Percentiles rank a stretch among this genome's conserved stretches.
phyloP scores from a whole-genome alignment of 352 stramenopile genomes.

The Pythium apleroticum region DNA sequence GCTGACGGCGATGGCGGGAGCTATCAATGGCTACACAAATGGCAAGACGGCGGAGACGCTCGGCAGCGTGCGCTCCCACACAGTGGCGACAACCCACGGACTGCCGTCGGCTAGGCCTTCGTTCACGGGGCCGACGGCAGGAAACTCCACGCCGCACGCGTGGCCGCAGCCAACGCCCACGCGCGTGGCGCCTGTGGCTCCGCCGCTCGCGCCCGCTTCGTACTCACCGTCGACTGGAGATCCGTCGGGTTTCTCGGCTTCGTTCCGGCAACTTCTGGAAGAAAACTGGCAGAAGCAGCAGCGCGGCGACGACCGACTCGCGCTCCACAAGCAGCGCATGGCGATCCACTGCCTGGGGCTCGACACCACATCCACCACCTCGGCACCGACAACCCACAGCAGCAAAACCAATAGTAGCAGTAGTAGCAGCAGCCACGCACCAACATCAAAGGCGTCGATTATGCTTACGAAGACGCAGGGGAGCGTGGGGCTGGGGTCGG shows the following conservation, averaged over 20 bases:
- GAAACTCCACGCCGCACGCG: background rate
- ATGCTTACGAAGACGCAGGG: background rate
- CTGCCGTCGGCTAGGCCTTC: background rate
- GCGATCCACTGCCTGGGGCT: conserved; percentile 43
- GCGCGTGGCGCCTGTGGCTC: background rate
- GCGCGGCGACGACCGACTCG: conserved; percentile 11
- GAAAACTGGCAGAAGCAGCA: conserved; percentile 50
- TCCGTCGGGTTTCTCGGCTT: conserved; percentile 50
- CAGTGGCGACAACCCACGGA: background rate
- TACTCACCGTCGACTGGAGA: conserved; percentile 24
- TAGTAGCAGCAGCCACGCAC: background rate
- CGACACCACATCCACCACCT: conserved; percentile 29
- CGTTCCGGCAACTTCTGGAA: conserved; percentile 55
- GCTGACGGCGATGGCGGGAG: background rate
- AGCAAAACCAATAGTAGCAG: background rate
- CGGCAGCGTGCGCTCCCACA: background rate
- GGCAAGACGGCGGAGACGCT: background rate
- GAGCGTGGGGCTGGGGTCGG: background rate
- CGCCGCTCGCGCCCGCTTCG: background rate
- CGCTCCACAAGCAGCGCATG: conserved; percentile 45
- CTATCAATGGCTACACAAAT: background rate
- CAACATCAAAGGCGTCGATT: background rate
- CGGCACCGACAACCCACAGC: background rate
- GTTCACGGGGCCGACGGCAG: background rate
- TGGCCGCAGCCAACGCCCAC: background rate